Conservation (phyloP, 805 yeast genomes). For the Pichia heedii region DNA sequence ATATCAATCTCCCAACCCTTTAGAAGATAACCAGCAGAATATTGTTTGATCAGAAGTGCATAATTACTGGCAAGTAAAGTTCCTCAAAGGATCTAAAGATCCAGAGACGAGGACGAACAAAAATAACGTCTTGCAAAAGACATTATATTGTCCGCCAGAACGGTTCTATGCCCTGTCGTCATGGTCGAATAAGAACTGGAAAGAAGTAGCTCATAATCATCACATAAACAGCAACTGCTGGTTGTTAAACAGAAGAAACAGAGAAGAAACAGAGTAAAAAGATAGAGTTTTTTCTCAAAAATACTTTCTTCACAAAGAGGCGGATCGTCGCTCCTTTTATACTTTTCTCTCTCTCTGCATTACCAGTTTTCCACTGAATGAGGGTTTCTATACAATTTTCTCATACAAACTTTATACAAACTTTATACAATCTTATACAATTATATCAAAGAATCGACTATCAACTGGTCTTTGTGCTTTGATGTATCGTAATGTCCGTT, state of each 20-base stretch:
- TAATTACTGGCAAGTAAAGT: slow-evolving; percentile 82
- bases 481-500: slow-evolving; percentile 65
- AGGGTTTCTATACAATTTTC: neutral
- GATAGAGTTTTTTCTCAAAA: no score
- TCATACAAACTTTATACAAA: neutral
- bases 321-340: no score
- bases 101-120: slow-evolving; percentile 11
- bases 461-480: slow-evolving; percentile 60
- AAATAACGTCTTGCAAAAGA: slow-evolving; percentile 26
- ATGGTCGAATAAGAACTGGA: slow-evolving; percentile 91
- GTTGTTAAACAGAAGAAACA: neutral
- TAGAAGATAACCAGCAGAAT: slow-evolving; percentile 8
- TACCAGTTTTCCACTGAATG: no score
- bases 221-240: slow-evolving; percentile 15
- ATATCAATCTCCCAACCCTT: slow-evolving; percentile 2
- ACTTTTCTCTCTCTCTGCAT: neutral
- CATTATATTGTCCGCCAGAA: slow-evolving; percentile 23
- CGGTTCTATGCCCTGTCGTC: slow-evolving; percentile 75
- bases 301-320: no score
- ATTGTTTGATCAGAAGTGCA: slow-evolving; percentile 44
- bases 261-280: neutral
- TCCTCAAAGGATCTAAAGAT: slow-evolving; percentile 28
- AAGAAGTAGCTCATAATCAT: slow-evolving; percentile 59
- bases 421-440: neutral
- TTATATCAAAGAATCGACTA: slow-evolving; percentile 39